Conservation (phyloP, 2,329 filamentous ascomycete species). For the Xylaria sp. region DNA sequence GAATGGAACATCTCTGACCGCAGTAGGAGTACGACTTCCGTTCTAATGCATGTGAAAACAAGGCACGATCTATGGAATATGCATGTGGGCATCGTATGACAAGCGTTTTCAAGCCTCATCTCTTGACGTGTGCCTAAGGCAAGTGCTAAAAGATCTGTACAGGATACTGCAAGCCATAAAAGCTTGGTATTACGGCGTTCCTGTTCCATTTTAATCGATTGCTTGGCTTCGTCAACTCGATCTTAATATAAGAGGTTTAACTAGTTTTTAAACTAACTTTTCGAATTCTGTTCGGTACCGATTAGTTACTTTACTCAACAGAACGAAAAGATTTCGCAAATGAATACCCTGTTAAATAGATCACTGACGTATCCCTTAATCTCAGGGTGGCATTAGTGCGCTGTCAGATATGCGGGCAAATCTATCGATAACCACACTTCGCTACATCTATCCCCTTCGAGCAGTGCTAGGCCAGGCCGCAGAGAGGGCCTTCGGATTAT, state of each 20-base stretch:
- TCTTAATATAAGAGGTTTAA: neutral
- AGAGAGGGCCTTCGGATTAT: neutral
- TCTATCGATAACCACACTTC: constrained; percentile 9
- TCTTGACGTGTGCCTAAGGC: neutral
- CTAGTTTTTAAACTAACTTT: neutral
- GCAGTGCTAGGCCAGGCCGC: too few relatives aligned
- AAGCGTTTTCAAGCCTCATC: neutral
- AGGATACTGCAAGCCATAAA: neutral
- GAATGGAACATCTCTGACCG: neutral
- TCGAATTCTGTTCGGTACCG: neutral
- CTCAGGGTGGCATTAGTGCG: neutral
- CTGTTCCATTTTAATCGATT: neutral
- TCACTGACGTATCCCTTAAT: neutral
- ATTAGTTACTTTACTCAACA: neutral
- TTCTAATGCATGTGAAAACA: neutral
- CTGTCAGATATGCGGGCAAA: constrained; percentile 23
- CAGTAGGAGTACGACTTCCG: neutral
- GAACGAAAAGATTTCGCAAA: neutral
- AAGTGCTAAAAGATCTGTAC: too few relatives aligned
- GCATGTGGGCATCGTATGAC: neutral
- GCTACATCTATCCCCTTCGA: constrained; percentile 12
- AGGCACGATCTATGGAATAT: neutral
- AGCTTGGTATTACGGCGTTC: neutral
- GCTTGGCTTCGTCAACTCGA: too few relatives aligned
- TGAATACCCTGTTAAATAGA: neutral